phyloP scores from a whole-genome alignment of 371 early-diverging fungal genomes.

The Entomophthora muscae region DNA sequence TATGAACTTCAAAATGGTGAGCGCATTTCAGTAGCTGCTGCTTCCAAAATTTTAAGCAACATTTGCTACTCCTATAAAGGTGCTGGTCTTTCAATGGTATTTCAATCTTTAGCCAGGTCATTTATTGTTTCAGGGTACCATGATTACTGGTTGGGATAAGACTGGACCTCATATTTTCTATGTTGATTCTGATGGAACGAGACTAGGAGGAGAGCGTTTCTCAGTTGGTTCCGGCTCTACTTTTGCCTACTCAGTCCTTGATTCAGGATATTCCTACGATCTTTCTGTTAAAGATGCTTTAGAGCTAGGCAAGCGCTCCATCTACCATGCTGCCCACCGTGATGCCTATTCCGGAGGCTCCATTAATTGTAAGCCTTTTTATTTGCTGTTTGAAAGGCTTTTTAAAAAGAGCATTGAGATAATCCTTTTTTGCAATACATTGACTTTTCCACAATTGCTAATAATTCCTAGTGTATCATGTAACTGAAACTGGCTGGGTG shows the following conservation, averaged over 20 bases:
- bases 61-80: conserved; percentile 97
- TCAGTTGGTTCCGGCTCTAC: conserved; percentile 97
- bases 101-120: background rate
- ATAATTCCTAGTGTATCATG: conserved; percentile 72
- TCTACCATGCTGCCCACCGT: conserved; percentile 97
- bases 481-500: conserved; percentile 83
- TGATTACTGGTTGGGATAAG: conserved; percentile 99
- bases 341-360: conserved; percentile 98
- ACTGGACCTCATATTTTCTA: conserved; percentile 93
- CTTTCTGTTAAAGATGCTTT: conserved; percentile 85
- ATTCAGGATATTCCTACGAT: conserved; percentile 80
- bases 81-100: conserved; percentile 93
- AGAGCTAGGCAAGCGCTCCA: conserved; percentile 88
- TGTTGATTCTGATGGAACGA: conserved; percentile 94
- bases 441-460: no score
- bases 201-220: conserved; percentile 86
- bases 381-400: background rate
- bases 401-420: no score
- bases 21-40: conserved; percentile 97
- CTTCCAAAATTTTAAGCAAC: conserved; percentile 91
- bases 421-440: no score
- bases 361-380: conserved; percentile 52
- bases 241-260: conserved; percentile 95
- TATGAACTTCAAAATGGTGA: conserved; percentile 97
- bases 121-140: conserved; percentile 65